phyloP scores from a whole-genome alignment of 1,139 yeast genomes.

The Cylindricascospora bacillispora region DNA sequence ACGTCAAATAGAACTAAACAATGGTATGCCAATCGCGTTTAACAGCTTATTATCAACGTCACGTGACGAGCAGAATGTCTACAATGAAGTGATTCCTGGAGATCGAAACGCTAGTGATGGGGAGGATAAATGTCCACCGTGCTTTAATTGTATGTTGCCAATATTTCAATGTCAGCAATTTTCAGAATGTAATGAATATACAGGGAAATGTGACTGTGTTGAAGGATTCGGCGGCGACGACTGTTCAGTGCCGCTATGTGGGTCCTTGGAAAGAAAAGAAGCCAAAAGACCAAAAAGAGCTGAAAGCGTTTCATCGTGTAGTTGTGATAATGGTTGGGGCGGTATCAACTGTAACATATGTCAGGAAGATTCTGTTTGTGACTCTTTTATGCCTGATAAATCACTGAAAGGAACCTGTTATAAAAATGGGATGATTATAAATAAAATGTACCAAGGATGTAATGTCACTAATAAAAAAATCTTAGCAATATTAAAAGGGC shows the following conservation, averaged over 20 bases:
- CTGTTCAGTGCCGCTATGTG: slow-evolving; percentile 84
- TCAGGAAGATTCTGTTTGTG: slow-evolving; percentile 58
- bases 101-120: slow-evolving; percentile 6
- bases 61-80: no score
- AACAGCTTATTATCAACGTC: no score
- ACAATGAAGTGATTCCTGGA: no score
- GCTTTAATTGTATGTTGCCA: slow-evolving; percentile 90
- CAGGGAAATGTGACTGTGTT: slow-evolving; percentile 87
- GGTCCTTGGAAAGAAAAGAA: slow-evolving; percentile 56
- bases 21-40: no score
- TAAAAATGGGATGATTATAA: slow-evolving; percentile 73
- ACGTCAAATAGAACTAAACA: no score
- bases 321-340: slow-evolving; percentile 76
- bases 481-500: slow-evolving; percentile 62
- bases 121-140: slow-evolving; percentile 56
- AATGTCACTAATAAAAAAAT: slow-evolving; percentile 86
- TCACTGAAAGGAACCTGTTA: slow-evolving; percentile 84
- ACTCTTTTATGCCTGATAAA: slow-evolving; percentile 68
- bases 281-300: slow-evolving; percentile 47
- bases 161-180: slow-evolving; percentile 85
- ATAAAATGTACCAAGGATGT: slow-evolving; percentile 80
- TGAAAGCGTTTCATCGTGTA: slow-evolving; percentile 40
- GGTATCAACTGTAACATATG: slow-evolving; percentile 93
- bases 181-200: slow-evolving; percentile 70
- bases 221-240: slow-evolving; percentile 92